A percentile compares a stretch with the other conserved stretches of the same genome.
phyloP scores from a whole-genome alignment of 768 basidiomycete genomes.

The Cyclocybe aegerita region DNA sequence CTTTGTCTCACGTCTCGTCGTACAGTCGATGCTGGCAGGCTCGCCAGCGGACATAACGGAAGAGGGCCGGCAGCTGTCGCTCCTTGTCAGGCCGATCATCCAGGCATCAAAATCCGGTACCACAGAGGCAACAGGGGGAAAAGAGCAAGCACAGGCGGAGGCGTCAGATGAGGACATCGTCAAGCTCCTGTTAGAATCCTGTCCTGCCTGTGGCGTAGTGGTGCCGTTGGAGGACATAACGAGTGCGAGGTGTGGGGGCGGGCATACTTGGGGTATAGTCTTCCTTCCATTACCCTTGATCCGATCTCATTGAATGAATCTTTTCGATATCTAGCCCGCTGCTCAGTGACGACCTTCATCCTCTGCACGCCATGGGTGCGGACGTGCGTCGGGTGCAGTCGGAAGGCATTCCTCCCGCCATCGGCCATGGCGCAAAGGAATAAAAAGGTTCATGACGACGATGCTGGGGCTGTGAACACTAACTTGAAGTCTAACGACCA shows the following conservation, averaged over 20 bases:
- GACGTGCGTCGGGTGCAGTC: conserved; percentile 78
- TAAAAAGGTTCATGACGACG: conserved; percentile 36
- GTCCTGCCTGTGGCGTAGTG: conserved; percentile 70
- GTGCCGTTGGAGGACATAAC: conserved; percentile 62
- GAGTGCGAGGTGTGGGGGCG: conserved; percentile 63
- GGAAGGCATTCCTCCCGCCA: conserved; percentile 75
- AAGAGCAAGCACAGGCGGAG: background rate
- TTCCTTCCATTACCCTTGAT: background rate
- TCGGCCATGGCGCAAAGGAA: conserved; percentile 28
- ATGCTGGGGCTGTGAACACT: too few species aligned
- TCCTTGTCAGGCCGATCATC: conserved; percentile 22
- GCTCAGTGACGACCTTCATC: conserved; percentile 79
- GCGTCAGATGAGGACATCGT: conserved; percentile 24
- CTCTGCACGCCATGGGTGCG: conserved; percentile 76
- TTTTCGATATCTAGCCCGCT: conserved; percentile 52
- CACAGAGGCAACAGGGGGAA: background rate
- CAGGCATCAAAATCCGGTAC: background rate
- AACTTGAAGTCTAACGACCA: background rate
- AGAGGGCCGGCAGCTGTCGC: conserved; percentile 33
- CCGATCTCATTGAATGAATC: conserved; percentile 13
- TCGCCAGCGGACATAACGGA: conserved; percentile 37
- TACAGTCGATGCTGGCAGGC: conserved; percentile 57
- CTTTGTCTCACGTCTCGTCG: conserved; percentile 62
- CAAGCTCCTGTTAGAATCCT: conserved; percentile 55
- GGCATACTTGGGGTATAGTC: conserved; percentile 74